Evolutionary conservation across 805 yeast genomes (phyloP).

Genomic region (Maudiozyma barnettii): DNA sequence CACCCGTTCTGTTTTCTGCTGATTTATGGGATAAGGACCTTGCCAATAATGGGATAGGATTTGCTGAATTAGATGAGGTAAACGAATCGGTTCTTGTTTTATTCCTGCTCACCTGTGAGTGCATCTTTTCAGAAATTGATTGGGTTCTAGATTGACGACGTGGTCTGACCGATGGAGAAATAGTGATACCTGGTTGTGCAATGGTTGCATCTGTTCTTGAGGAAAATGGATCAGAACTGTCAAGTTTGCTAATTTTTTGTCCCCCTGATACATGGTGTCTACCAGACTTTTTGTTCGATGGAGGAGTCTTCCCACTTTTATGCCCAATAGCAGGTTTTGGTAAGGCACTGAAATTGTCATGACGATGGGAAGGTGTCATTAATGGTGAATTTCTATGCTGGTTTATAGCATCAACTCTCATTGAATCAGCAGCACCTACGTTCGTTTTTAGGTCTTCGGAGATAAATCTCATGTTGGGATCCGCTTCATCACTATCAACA

Average conservation of each 20-base stretch:
- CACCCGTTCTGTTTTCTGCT: neutral
- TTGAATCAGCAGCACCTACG: neutral
- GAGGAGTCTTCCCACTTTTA: neutral
- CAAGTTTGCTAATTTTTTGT: neutral
- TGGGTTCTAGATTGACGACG: slow-evolving; percentile 1
- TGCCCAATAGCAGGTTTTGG: neutral
- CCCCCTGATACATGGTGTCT: neutral
- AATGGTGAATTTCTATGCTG: neutral
- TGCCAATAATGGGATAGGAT: neutral
- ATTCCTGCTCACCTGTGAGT: neutral
- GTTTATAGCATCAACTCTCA: too few relatives aligned
- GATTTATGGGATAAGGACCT: slow-evolving; percentile 4
- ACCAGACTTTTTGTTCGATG: neutral
- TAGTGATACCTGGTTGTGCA: neutral
- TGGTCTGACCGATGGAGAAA: neutral
- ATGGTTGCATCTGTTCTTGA: too few relatives aligned
- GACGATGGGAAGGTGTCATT: neutral
- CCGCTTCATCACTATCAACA: neutral
- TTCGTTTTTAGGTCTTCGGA: neutral
- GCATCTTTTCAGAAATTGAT: neutral
- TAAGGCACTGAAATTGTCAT: neutral
- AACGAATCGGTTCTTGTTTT: neutral
- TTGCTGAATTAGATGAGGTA: slow-evolving; percentile 1
- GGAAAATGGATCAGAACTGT: neutral
- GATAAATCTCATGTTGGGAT: neutral